These are phyloP conservation scores for Russula foetens DNA, from an alignment of 768 basidiomycete genomes.

Conservation along the genomic window DNA sequence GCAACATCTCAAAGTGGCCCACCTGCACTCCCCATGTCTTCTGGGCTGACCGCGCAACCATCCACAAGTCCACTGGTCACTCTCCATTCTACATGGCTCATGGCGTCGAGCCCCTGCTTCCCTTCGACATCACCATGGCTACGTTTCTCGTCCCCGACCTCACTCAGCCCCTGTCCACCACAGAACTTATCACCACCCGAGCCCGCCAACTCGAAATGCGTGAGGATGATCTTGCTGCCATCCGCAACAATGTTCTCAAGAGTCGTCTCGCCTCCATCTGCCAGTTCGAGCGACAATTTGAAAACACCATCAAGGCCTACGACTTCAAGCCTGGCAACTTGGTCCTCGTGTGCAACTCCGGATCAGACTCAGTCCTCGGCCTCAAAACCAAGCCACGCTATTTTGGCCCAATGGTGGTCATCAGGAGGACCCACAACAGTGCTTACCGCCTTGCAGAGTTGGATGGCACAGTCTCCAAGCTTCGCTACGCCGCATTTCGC, in stretches of 20 bases:
- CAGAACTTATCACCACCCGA: conserved; percentile 12
- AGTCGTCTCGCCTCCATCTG: no score
- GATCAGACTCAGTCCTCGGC: conserved; percentile 20
- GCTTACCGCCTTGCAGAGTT: conserved; percentile 19
- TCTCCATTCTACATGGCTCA: background rate
- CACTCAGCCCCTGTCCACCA: conserved; percentile 11
- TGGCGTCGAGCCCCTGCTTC: background rate
- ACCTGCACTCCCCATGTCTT: no score
- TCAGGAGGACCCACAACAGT: no score
- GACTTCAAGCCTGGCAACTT: conserved; percentile 23
- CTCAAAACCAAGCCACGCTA: conserved; percentile 20
- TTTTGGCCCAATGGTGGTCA: no score
- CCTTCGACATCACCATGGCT: conserved; percentile 16
- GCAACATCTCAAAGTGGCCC: no score
- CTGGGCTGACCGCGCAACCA: conserved; percentile 29
- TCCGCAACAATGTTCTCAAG: background rate
- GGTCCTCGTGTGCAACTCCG: conserved; percentile 23
- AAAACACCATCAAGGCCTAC: conserved; percentile 20
- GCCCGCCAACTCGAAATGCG: conserved; percentile 16
- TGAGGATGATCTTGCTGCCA: background rate
- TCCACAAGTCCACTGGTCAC: conserved; percentile 22
- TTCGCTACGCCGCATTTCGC: conserved; percentile 15
- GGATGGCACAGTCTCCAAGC: conserved; percentile 17
- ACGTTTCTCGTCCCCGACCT: background rate
- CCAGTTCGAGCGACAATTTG: conserved; percentile 9